Conservation (phyloP, 345 rosid genomes). For the Eutrema yunnanense region DNA sequence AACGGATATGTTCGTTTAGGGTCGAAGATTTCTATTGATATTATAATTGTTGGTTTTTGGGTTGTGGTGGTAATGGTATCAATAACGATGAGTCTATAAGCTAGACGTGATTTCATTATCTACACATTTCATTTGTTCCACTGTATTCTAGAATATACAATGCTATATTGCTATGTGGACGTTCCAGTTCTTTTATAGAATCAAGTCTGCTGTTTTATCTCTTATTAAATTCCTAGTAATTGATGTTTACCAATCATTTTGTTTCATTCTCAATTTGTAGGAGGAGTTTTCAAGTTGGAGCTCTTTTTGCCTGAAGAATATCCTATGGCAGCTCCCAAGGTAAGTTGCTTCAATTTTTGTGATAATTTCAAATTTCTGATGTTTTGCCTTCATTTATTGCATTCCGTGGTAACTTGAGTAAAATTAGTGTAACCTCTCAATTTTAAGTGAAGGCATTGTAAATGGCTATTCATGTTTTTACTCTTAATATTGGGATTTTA, state of each 20-base stretch:
- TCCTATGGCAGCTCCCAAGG: slow-evolving; percentile 99
- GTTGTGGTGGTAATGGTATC: not conserved
- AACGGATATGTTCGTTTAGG: not conserved
- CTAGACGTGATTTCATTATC: not conserved
- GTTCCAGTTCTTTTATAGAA: not conserved
- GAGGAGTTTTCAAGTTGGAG: slow-evolving; percentile 98
- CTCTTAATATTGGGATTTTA: not conserved
- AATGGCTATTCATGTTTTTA: not conserved
- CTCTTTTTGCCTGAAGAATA: slow-evolving; percentile 98
- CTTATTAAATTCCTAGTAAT: not conserved
- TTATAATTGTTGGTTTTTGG: not conserved
- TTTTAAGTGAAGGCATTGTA: not conserved
- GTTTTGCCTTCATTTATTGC: not conserved
- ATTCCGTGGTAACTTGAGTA: not conserved
- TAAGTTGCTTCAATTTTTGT: slow-evolving; percentile 20
- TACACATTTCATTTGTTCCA: not conserved
- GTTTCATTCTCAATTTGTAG: slow-evolving; percentile 31
- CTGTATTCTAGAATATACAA: not conserved
- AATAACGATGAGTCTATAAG: not conserved
- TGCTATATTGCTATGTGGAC: not conserved
- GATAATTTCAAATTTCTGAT: not conserved
- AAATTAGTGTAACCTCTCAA: not conserved
- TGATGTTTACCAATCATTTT: not conserved
- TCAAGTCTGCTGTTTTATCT: not conserved
- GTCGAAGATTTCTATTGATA: not conserved